Base-by-base conservation (phyloP, 441 rosid species). In the Lepidium campestre region DNA sequence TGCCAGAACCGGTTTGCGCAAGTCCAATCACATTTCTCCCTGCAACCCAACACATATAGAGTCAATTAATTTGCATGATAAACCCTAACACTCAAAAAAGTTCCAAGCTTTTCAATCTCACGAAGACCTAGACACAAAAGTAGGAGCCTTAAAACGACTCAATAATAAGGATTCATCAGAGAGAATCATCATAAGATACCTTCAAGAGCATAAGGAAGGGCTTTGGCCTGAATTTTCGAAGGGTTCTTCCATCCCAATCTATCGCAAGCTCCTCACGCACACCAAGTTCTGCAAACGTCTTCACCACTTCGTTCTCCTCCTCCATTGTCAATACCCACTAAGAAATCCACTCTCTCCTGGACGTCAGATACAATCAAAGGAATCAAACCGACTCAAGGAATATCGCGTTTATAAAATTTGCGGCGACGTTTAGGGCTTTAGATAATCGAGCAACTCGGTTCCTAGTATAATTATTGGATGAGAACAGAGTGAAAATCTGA, bases 1-100 rank as follows among this genome's bases (percentile, higher is more conserved):
- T 95, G 50, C 96, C 98, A 10, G 97, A 92, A 66, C 98, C 99
- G 0, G 98, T 94, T 65, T 95, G 99, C 0, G 98, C 99, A 69
- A 95, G 88, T 53, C 96, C 98, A 23, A 92, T 92, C 80, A 95
- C 78, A 77, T 95, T 96, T 73, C 87, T 95, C 7, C 98, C 99
- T 90, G 35, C n/a, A n/a, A n/a, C n/a, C n/a, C 32, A 54, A 34
- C 27, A 41, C 57, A 55, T 48, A 3, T 13, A 62, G 52, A 25
- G 22, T 57, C 39, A 34, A 40, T 31, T 31, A 32, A 55, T 17
- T 49, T 11, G 0, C 36, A 17, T 60, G 20, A 13, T 50, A 10
- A 34, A 41, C n/a, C 23, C 29, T 27, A n/a, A 53, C 0, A 29
- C 5, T 13, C 13, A 50, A 27, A 68, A 23, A 15, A 46, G 25